Percentiles rank a stretch among this genome's conserved stretches.
Conservation (phyloP, 257 asterid genomes). For the Craterostigma plantagineum region DNA sequence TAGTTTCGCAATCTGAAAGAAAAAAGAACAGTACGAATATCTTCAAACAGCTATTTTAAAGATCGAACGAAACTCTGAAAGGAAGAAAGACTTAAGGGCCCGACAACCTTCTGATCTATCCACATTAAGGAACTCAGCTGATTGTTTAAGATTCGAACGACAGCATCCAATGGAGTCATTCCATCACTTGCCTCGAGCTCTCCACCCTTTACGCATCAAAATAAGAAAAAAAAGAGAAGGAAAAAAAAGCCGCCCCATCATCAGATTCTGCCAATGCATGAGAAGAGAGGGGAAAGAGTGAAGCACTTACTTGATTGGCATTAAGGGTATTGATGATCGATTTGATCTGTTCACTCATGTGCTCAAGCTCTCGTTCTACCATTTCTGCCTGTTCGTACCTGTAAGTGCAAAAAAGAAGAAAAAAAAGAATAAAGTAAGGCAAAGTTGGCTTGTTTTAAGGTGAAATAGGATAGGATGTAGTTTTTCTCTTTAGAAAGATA, state of each 20-base stretch:
- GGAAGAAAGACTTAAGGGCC: slow-evolving; percentile 4
- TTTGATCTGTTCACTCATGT: slow-evolving; percentile 77
- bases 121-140: slow-evolving; percentile 88
- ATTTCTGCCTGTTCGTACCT: slow-evolving; percentile 90
- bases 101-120: slow-evolving; percentile 88
- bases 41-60: slow-evolving; percentile 6
- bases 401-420: slow-evolving; percentile 9
- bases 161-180: slow-evolving; percentile 73
- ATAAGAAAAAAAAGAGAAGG: background rate
- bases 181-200: slow-evolving; percentile 67
- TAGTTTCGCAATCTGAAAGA: too few species aligned
- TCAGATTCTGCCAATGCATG: too few species aligned
- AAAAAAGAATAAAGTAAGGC: too few species aligned
- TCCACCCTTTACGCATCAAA: slow-evolving; percentile 47
- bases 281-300: too few species aligned
- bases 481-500: too few species aligned
- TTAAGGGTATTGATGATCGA: slow-evolving; percentile 63
- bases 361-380: slow-evolving; percentile 70
- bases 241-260: too few species aligned
- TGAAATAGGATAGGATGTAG: too few species aligned
- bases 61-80: too few species aligned
- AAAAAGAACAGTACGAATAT: background rate
- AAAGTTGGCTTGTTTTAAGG: too few species aligned
- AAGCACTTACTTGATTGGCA: slow-evolving; percentile 45
- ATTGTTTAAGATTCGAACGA: slow-evolving; percentile 77